phyloP scores from a whole-genome alignment of 2,329 filamentous ascomycete genomes.

The Sporothrix luriei region DNA sequence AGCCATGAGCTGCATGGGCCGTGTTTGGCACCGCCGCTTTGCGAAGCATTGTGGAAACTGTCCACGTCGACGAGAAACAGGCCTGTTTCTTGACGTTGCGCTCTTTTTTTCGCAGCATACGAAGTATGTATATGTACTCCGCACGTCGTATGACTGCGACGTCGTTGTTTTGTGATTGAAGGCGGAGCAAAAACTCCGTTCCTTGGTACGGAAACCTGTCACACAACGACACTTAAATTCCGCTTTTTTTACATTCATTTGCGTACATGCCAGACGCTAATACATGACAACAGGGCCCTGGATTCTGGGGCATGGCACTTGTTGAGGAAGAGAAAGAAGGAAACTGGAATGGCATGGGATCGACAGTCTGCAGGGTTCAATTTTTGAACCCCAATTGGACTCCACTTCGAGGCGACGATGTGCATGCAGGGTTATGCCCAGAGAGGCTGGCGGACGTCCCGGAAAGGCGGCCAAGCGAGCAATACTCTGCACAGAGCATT shows the following conservation, averaged over 20 bases:
- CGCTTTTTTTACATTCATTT: neutral
- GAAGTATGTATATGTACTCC: no score
- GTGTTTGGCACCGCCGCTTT: neutral
- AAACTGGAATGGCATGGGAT: conserved; percentile 23
- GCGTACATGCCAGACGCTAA: neutral
- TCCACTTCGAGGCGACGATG: neutral
- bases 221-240: neutral
- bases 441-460: no score
- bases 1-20: conserved; percentile 9
- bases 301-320: neutral
- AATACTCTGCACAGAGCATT: no score
- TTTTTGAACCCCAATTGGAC: conserved; percentile 11
- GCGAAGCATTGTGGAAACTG: neutral
- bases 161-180: neutral
- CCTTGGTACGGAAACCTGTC: neutral
- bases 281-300: neutral
- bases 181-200: conserved; percentile 30
- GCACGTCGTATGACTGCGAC: no score
- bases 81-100: neutral
- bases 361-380: conserved; percentile 28
- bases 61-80: neutral
- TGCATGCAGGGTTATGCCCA: neutral
- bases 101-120: neutral
- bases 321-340: neutral
- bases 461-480: no score